Evolutionary conservation across 768 basidiomycete genomes (phyloP), one percentile per base, ranked within the genome.

Genomic region (Trametes cinnabarina): DNA sequence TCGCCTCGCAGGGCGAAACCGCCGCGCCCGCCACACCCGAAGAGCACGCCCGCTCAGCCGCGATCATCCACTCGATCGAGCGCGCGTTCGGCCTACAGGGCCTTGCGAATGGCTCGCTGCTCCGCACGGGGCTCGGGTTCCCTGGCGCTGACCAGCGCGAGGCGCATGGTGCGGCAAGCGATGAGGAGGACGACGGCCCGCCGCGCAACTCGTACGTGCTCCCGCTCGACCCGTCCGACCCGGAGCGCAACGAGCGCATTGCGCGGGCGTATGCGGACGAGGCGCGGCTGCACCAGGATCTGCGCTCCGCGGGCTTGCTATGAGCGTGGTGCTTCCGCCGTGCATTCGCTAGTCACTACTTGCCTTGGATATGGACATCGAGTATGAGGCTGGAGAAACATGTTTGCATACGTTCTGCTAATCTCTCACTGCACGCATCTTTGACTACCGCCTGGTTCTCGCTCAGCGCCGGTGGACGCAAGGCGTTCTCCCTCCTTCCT

Each of bases 261-360:
- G 75, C 76, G 43, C 74, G 77, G 42, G 82, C 80, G 22, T 65
- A 83, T 14, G 77, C 71, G 58, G 78, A 78, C 47, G 87, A 90
- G 55, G 77, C 77, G 52, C 76, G 81, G 53, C 70, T 90, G 59
- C 81, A 83, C 57, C 74, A 76, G 3, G 83, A 85, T 64, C 72
- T 90, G 62, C 78, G 86, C 60, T 78, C 76, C 39, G 87, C 87
- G 10, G 88, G 87, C 41, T 73, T 91, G 51, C 63, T 90, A 34
- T 90, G 70, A 69, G 14, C 23, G 25, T 26, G 15, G 19, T 12
- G 30, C 30, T 12, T 32, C 12, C 12, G 30, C 30, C 7, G 30
- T 12, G 30, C 30, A 12, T 6, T 32, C 30, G n/a, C n/a, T n/a
- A n/a, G 30, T 32, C 30, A 12, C 2, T 32, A 12, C 30, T 32